Conservation (phyloP, 2,329 filamentous ascomycete species). For the Chaetomium olivaceum region DNA sequence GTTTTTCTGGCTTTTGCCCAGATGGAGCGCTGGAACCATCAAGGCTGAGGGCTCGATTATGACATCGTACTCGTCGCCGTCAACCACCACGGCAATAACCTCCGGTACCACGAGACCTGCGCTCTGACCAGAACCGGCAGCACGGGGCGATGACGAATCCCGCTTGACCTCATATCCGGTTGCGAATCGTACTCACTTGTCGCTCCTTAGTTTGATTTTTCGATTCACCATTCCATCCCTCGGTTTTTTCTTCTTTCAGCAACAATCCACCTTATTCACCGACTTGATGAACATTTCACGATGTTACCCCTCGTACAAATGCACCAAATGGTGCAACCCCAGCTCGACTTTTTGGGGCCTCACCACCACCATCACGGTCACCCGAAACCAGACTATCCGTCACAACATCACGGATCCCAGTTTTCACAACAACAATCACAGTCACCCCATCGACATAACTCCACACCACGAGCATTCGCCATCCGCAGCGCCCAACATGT, state of each 20-base stretch:
- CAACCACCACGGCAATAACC: neutral
- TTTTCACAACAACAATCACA: conserved; percentile 22
- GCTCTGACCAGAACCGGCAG: conserved; percentile 8
- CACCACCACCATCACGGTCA: conserved; percentile 39
- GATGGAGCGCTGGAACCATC: conserved; percentile 23
- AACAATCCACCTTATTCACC: neutral
- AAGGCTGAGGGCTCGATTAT: conserved; percentile 22
- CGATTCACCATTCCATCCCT: conserved; percentile 5
- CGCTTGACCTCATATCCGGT: conserved; percentile 14
- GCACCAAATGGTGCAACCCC: conserved; percentile 52
- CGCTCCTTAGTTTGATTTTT: conserved; percentile 23
- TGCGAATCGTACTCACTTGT: conserved; percentile 1
- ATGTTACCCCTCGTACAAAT: conserved; percentile 56
- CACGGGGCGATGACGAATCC: conserved; percentile 17
- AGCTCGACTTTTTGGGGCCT: conserved; percentile 43
- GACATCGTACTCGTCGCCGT: neutral
- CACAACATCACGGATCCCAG: conserved; percentile 31
- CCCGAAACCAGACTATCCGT: conserved; percentile 35
- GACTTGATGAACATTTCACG: conserved; percentile 24
- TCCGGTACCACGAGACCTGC: conserved; percentile 5
- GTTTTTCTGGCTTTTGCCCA: conserved; percentile 17
- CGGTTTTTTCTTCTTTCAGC: neutral
- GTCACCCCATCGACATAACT: conserved; percentile 24
- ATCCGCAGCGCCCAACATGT: conserved; percentile 42
- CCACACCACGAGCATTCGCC: conserved; percentile 39